Evolutionary conservation across 306 rosid species (phyloP), one percentile per base, ranked within the genome.

Genomic region (Sphenostylis stenocarpa): DNA sequence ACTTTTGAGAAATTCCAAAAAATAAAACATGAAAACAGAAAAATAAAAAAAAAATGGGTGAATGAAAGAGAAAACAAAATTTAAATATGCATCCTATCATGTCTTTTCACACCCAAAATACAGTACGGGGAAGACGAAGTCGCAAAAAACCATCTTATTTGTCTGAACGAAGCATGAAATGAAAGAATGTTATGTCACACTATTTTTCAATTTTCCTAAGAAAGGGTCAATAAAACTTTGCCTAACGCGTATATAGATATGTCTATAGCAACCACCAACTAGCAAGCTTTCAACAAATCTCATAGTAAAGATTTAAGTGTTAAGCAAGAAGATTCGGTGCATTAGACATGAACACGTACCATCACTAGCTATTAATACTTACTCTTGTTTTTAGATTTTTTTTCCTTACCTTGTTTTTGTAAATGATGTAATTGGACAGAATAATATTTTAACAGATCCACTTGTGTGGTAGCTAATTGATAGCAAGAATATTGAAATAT

Each of bases 1-100:
- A 77, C 60, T 67, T 64, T 24, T 26, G 31, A 24, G 33, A 33
- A 23, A 51, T 51, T 76, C 61, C 44, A 76, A 65, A 2, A 26
- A 26, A 26, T 26, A 26, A 26, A 26, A 29, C 33, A 29, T 29
- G 2, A 3, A 29, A 29, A 29, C 3, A 29, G 33, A 29, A 29
- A 29, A 33, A 0, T 1, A 36, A 36, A 36, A 0, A 1, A 36
- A 36, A 0, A 1, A 36, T 36, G 8, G 39, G 39, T 36, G 7
- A 36, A 36, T 31, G 39, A 36, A 2, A 36, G 39, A 5, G 10
- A 36, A 6, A 36, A 1, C 6, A 1, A 36, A 31, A 2, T 4
- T 31, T 31, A 31, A 31, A 31, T 10, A 38, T 12, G 9, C 43
- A 38, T 38, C 12, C 15, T 11, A 48, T 6, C 10, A 2, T 6